These are phyloP conservation scores for Russula sp. DNA, from an alignment of 768 basidiomycete genomes.

Conservation along the genomic window DNA sequence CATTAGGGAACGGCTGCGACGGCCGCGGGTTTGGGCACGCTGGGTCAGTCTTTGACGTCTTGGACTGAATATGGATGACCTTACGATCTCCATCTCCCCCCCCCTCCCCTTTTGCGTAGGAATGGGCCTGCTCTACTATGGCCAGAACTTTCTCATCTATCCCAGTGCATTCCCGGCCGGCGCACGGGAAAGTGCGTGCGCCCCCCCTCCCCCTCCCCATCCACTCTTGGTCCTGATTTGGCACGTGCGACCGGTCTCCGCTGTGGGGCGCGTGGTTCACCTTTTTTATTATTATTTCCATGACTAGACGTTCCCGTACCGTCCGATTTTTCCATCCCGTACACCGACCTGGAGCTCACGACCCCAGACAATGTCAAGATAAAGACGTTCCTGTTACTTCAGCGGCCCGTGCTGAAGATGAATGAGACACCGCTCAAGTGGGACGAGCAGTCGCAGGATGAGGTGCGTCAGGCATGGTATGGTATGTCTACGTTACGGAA, in stretches of 20 bases:
- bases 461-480: slow-evolving; percentile 34
- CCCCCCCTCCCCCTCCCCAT: neutral
- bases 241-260: neutral
- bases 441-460: slow-evolving; percentile 43
- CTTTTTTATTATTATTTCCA: neutral
- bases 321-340: slow-evolving; percentile 59
- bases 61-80: neutral
- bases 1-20: slow-evolving; percentile 32
- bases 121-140: slow-evolving; percentile 71
- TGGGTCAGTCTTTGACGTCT: slow-evolving; percentile 26
- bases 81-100: neutral
- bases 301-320: slow-evolving; percentile 63
- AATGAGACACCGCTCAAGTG: slow-evolving; percentile 24
- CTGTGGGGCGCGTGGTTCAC: neutral
- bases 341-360: slow-evolving; percentile 63
- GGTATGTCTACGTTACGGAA: neutral
- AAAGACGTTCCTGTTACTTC: slow-evolving; percentile 70
- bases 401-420: slow-evolving; percentile 41
- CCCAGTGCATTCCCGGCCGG: slow-evolving; percentile 78
- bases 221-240: neutral
- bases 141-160: slow-evolving; percentile 86
- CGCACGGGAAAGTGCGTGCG: slow-evolving; percentile 57
- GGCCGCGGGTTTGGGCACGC: slow-evolving; percentile 31
- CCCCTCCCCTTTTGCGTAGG: slow-evolving; percentile 33
- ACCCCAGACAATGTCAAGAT: slow-evolving; percentile 69